Base-by-base conservation (phyloP, 2,329 filamentous ascomycete genomes). In the Periconia macrospinosa region DNA sequence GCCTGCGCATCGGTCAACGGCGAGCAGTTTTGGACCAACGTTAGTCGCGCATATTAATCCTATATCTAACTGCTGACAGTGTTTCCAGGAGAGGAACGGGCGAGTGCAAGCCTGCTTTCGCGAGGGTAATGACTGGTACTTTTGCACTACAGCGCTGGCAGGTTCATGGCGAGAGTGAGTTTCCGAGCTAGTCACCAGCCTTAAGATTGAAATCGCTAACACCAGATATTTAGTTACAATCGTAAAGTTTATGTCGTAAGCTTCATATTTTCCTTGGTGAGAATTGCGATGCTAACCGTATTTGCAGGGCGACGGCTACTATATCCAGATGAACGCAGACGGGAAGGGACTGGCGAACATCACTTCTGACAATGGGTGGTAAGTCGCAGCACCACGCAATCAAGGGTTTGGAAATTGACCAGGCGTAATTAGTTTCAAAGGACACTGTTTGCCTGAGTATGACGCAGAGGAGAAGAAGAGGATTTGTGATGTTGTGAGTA, bases 401-500 rank as follows among this genome's bases (percentile, higher is more conserved):
- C 11, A 37, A 5, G 11, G 11, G 15, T 14, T n/a, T 6, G 11
- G 3, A 5, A 6, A 13, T 37, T 37, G 15, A 37, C 11, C 11
- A 6, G 11, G 11, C 6, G 11, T 13, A 10, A 13, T 14, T n/a
- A 45, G 43, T 30, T 45, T 27, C 15, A 45, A 45, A 18, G 20
- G 43, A 5, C 43, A 45, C 14, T 45, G 43, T 15, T 15, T 23
- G 18, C 18, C 43, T 9, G 15, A 30, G 23, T 45, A 27, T 14
- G 43, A 45, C 14, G 14, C 6, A 6, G 20, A 45, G 2, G 18
- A 45, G n/a, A 11, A 19, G 43, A 45, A n/a, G 20, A 45, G 43
- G n/a, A 30, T 45, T 23, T 45, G 43, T 27, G 43, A 45, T 17
- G 43, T 45, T 20, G 43, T 45, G 15, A 45, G 43, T 45, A 30